Evolutionary conservation across 306 rosid species (phyloP).

Genomic region (Cucumis melo): DNA sequence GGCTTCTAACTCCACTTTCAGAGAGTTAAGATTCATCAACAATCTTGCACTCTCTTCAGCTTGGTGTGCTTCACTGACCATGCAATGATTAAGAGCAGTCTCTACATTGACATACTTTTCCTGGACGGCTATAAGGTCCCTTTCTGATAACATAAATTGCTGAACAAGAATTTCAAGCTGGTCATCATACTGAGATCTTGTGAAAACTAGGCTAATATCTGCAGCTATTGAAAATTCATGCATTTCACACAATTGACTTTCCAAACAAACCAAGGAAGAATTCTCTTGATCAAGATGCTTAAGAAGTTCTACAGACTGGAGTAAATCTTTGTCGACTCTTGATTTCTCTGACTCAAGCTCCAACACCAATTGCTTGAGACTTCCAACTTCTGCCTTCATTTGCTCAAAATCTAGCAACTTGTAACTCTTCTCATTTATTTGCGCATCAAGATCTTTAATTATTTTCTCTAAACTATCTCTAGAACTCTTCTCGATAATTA

Average conservation of each 20-base stretch:
- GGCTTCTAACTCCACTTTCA: slow-evolving; percentile 47
- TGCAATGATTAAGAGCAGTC: slow-evolving; percentile 29
- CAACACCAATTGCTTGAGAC: slow-evolving; percentile 41
- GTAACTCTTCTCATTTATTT: slow-evolving; percentile 41
- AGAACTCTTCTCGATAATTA: slow-evolving; percentile 33
- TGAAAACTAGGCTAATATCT: slow-evolving; percentile 38
- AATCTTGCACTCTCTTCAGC: slow-evolving; percentile 50
- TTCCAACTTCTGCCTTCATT: slow-evolving; percentile 39
- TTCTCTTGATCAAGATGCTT: slow-evolving; percentile 30
- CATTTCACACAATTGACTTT: slow-evolving; percentile 53
- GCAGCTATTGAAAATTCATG: slow-evolving; percentile 39
- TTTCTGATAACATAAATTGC: slow-evolving; percentile 33
- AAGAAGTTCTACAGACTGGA: slow-evolving; percentile 39
- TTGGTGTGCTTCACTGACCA: slow-evolving; percentile 35
- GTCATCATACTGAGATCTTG: slow-evolving; percentile 49
- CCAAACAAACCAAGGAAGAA: slow-evolving; percentile 35
- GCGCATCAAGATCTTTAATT: slow-evolving; percentile 43
- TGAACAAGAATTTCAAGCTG: slow-evolving; percentile 35
- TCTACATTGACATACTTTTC: slow-evolving; percentile 41
- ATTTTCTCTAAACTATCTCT: slow-evolving; percentile 41
- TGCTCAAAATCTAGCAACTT: slow-evolving; percentile 45
- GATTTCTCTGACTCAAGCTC: slow-evolving; percentile 61
- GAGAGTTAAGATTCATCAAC: slow-evolving; percentile 37
- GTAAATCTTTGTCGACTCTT: slow-evolving; percentile 32
- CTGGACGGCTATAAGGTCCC: slow-evolving; percentile 30